These are phyloP conservation scores for Pseudocercospora fuligena DNA, from an alignment of 2,329 filamentous ascomycete species.

Conservation along the genomic window DNA sequence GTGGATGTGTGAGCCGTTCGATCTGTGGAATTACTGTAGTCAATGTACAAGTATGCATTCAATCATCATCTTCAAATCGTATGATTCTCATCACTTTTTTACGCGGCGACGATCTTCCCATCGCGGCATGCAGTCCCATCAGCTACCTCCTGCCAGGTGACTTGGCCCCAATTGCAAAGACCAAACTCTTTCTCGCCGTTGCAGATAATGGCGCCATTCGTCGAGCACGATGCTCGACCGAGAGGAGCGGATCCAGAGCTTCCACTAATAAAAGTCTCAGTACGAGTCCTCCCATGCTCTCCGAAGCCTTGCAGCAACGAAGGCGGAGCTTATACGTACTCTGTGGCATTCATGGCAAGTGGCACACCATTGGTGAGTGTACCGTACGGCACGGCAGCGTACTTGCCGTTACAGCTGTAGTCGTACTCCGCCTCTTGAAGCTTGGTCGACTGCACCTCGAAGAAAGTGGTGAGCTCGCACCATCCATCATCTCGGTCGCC, in stretches of 20 bases:
- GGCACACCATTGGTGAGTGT: conserved; percentile 57
- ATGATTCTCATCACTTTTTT: neutral
- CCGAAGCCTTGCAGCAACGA: neutral
- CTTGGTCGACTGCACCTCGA: conserved; percentile 65
- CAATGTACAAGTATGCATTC: conserved; percentile 7
- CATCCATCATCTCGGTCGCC: conserved; percentile 72
- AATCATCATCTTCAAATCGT: neutral
- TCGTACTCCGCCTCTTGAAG: conserved; percentile 61
- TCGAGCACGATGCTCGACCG: conserved; percentile 37
- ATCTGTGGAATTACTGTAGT: neutral
- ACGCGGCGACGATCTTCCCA: conserved; percentile 43
- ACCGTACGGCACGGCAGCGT: conserved; percentile 55
- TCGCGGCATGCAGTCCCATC: conserved; percentile 51
- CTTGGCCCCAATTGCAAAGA: conserved; percentile 49
- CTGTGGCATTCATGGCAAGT: conserved; percentile 13
- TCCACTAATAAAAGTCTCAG: neutral
- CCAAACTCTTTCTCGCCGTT: conserved; percentile 48
- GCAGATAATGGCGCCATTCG: conserved; percentile 46
- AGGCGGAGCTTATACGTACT: neutral
- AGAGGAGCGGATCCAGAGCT: conserved; percentile 3
- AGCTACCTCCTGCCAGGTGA: conserved; percentile 49
- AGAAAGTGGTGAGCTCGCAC: conserved; percentile 73
- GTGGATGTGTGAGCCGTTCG: neutral
- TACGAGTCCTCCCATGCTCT: neutral
- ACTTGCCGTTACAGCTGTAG: conserved; percentile 68